Evolutionary conservation across 225 moss, liverwort and hornwort genomes (phyloP).

Genomic region (Anthoceros angustus): DNA sequence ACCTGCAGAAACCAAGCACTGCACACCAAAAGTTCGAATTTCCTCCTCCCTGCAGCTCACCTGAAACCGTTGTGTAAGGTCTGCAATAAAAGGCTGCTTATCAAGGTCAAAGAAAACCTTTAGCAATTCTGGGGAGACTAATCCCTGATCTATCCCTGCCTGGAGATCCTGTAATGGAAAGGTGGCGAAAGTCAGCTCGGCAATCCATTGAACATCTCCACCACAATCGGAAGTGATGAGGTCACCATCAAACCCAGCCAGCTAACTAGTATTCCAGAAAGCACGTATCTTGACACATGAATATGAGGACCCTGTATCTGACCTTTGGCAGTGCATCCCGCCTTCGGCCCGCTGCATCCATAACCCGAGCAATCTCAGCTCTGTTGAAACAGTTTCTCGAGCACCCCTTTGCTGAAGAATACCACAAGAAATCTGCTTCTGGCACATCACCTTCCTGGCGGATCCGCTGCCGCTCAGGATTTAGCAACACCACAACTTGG

Average conservation of each 20-base stretch:
- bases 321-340: conserved; percentile 85
- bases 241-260: too few species aligned
- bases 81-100: conserved; percentile 53
- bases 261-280: background rate
- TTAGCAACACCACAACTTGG: conserved; percentile 75
- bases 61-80: conserved; percentile 67
- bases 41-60: conserved; percentile 13
- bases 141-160: conserved; percentile 69
- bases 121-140: conserved; percentile 68
- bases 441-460: conserved; percentile 77
- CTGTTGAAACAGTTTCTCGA: conserved; percentile 81
- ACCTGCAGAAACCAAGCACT: background rate
- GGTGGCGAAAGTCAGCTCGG: background rate
- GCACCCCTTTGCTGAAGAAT: conserved; percentile 77
- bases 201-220: background rate
- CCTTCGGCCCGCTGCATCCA: conserved; percentile 71
- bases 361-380: conserved; percentile 81
- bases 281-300: background rate
- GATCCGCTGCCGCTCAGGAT: conserved; percentile 69
- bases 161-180: conserved; percentile 56
- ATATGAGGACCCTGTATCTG: background rate
- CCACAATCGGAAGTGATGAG: background rate
- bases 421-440: conserved; percentile 95
- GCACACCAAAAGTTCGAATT: background rate
- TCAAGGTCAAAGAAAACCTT: conserved; percentile 85